Base-by-base conservation (phyloP, 805 yeast genomes). In the Candida lessepsii region DNA sequence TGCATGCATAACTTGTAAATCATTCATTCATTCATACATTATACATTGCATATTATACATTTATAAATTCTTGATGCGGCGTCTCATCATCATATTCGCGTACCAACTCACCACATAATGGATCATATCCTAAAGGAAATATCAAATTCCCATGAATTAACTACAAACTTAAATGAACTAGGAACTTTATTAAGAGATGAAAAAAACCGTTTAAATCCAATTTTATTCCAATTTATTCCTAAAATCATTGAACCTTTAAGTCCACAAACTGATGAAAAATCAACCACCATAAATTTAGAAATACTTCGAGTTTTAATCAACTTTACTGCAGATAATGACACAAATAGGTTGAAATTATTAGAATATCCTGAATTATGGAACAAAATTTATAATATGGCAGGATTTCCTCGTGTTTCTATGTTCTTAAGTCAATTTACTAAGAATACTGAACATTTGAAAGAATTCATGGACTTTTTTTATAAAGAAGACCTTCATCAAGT, bases 311-410 rank as follows among this genome's bases (percentile, higher is more conserved):
- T 57, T 2, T 44, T 65, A 15, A 52, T 69, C 41, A 69, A 69
- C 35, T 51, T 56, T 35, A 43, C 59, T 20, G 73, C 74, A 3
- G 63, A 62, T 45, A 64, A 56, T 42, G 66, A 58, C 37, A 5
- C 18, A 10, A 58, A 58, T 41, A 37, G 63, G 38, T 28, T 30
- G 7, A 36, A 35, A 10, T 25, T 56, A 9, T 17, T 48, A 1
- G 39, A 43, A 15, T 29, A 40, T 16, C 31, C 19, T 3, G 33
- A 37, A 11, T 50, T 61, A 32, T 61, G 67, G 67, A 23, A 29
- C 8, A 15, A 13, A 13, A 10, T 31, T 9, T 17, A 24, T 42
- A 2, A 4, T 3, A 24, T 26, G 24, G 18, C 39, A n/a, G 45
- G 36, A 9, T 31, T 32, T 9, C 42, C 42, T 5, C 42, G 63